Evolutionary conservation across 768 basidiomycete genomes (phyloP).

Genomic region (Leccinum barrowsii): DNA sequence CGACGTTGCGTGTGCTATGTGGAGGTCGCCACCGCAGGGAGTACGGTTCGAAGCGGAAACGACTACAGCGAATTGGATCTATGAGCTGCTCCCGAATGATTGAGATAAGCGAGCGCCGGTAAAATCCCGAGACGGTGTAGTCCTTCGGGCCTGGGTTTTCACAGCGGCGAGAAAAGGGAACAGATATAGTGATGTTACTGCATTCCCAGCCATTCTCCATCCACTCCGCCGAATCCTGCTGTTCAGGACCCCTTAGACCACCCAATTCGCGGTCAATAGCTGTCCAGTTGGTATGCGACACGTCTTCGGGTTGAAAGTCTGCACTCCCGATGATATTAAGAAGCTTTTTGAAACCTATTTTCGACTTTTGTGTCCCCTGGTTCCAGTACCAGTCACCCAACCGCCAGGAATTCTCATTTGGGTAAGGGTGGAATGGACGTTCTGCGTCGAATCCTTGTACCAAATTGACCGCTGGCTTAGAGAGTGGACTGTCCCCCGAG

Average conservation of each 20-base stretch:
- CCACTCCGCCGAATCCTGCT: conserved; percentile 3
- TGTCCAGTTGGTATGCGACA: neutral
- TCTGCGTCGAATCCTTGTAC: neutral
- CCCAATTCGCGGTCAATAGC: conserved; percentile 5
- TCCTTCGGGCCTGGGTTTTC: conserved; percentile 1
- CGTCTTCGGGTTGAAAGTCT: conserved; percentile 4
- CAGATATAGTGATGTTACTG: neutral
- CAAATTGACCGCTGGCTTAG: neutral
- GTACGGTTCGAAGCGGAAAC: conserved; percentile 18
- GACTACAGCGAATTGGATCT: neutral
- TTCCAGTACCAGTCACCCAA: conserved; percentile 10
- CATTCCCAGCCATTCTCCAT: conserved; percentile 1
- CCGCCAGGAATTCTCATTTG: neutral
- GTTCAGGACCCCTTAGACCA: neutral
- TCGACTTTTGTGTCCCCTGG: conserved; percentile 13
- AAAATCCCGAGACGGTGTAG: conserved; percentile 4
- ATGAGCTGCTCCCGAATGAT: conserved; percentile 18
- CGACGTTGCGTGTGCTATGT: neutral
- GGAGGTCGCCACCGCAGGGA: conserved; percentile 12
- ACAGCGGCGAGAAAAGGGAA: neutral
- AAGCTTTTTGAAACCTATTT: conserved; percentile 7
- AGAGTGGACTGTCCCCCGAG: neutral
- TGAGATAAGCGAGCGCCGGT: conserved; percentile 13
- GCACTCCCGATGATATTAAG: conserved; percentile 13
- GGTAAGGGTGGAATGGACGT: neutral